Percentiles rank a stretch among this genome's conserved stretches.
phyloP scores from a whole-genome alignment of 1,284 basidiomycete species.

The Trametes hirsuta region DNA sequence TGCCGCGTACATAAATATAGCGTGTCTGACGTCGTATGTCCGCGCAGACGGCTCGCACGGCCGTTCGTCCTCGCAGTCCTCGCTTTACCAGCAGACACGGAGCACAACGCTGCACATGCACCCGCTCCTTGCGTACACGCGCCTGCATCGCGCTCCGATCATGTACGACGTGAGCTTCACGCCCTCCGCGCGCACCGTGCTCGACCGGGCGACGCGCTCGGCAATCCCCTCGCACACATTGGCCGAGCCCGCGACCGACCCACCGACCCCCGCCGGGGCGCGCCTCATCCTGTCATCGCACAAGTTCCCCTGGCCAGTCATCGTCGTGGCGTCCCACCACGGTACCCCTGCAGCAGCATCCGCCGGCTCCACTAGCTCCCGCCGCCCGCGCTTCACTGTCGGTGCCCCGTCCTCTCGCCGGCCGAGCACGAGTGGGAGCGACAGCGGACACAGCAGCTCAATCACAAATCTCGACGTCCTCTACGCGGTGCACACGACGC shows the following conservation, averaged over 20 bases:
- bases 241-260: conserved; percentile 66
- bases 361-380: conserved; percentile 19
- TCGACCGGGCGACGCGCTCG: conserved; percentile 55
- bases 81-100: conserved; percentile 42
- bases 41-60: conserved; percentile 26
- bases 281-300: conserved; percentile 59
- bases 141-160: conserved; percentile 57
- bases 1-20: background rate
- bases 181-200: conserved; percentile 59
- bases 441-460: conserved; percentile 13
- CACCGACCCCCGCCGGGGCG: conserved; percentile 47
- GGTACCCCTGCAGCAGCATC: conserved; percentile 29
- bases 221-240: conserved; percentile 62
- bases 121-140: conserved; percentile 59
- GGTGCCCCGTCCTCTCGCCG: conserved; percentile 29
- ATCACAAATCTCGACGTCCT: conserved; percentile 69
- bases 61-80: conserved; percentile 25
- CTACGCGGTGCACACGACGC: conserved; percentile 58
- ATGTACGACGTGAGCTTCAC: conserved; percentile 62
- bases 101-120: conserved; percentile 57
- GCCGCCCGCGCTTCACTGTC: conserved; percentile 36
- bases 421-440: conserved; percentile 32
- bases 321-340: conserved; percentile 39
- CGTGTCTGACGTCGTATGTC: conserved; percentile 1
- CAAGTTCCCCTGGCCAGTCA: conserved; percentile 64